phyloP scores from a whole-genome alignment of 371 early-diverging fungal genomes.

The Mucor irregularis region DNA sequence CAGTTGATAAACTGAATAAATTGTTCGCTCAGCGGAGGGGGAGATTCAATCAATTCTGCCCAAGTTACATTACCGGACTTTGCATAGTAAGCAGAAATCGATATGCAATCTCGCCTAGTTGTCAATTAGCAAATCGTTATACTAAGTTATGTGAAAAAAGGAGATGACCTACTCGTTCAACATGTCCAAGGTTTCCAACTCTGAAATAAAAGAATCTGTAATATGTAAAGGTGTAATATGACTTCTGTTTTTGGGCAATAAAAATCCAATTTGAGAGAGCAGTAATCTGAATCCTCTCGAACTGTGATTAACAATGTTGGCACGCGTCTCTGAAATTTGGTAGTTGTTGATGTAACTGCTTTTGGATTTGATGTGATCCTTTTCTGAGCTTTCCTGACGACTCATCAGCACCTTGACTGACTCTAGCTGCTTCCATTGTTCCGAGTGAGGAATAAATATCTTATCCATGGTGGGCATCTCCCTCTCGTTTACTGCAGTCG shows the following conservation, averaged over 20 bases:
- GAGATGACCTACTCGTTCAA: conserved; percentile 62
- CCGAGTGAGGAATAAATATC: conserved; percentile 33
- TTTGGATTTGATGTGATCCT: background rate
- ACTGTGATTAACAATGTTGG: conserved; percentile 30
- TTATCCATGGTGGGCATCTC: conserved; percentile 43
- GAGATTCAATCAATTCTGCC: conserved; percentile 57
- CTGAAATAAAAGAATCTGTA: conserved; percentile 60
- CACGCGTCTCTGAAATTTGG: background rate
- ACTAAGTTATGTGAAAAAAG: background rate
- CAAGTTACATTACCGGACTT: conserved; percentile 50
- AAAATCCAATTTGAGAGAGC: conserved; percentile 66
- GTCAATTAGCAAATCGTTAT: background rate
- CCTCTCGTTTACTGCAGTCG: conserved; percentile 26
- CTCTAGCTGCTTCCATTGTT: conserved; percentile 40
- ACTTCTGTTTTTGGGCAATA: conserved; percentile 55
- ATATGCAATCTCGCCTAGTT: conserved; percentile 72
- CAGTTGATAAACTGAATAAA: conserved; percentile 71
- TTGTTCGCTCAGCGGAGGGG: conserved; percentile 54
- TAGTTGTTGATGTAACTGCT: background rate
- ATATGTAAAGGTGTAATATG: conserved; percentile 64
- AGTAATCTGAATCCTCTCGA: conserved; percentile 61
- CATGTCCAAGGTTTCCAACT: conserved; percentile 67
- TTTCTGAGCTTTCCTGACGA: conserved; percentile 23
- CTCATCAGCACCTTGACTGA: conserved; percentile 29
- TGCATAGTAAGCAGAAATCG: conserved; percentile 65